Evolutionary conservation across 2,329 filamentous ascomycete species (phyloP), one percentile per base, ranked within the genome.

Genomic region (Ophiostoma himal-ulmi): DNA sequence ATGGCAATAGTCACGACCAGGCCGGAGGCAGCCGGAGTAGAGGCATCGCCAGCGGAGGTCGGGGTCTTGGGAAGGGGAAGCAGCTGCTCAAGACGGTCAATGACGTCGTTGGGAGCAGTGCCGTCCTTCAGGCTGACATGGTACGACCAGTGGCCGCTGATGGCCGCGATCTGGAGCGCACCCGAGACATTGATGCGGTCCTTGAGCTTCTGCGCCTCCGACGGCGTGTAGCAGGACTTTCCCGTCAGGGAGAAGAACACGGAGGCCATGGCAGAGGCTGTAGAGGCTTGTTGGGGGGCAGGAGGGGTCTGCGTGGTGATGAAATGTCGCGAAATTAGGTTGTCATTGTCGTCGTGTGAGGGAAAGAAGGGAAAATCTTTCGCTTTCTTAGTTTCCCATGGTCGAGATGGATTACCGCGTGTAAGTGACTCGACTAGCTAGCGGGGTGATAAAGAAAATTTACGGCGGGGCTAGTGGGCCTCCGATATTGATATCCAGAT

Each of bases 1-100:
- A 97, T 85, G 78, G 93, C 92, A 78, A 70, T 91, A 86, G 73
- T 89, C 83, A 75, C 57, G 70, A 52, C 36, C 71, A 83, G 79
- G 26, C 69, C 83, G 81, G 71, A 86, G 84, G 73, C 77, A 76
- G 44, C 17, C 69, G 83, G 81, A 71, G 86, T 84, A 72, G 76
- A 76, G 54, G 74, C 76, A 54, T 76, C 75, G 20, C 78, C 72
- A 41, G 77, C 68, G 64, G 77, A 69, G 41, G 76, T 75, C 39
- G 72, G 74, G 73, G 74, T 71, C 73, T 77, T 77, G 75, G 79
- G 74, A 69, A 83, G 77, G 22, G 82, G 79, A 37, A 85, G 80
- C 68, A 86, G 80, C 75, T 80, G 81, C 76, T 80, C 78, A 75
- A 81, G 74, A 78, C 81, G 76, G 79, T 84, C 77, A 79, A 73